Base-by-base conservation (phyloP, 2,329 filamentous ascomycete genomes). In the Fusarium kyushuense region DNA sequence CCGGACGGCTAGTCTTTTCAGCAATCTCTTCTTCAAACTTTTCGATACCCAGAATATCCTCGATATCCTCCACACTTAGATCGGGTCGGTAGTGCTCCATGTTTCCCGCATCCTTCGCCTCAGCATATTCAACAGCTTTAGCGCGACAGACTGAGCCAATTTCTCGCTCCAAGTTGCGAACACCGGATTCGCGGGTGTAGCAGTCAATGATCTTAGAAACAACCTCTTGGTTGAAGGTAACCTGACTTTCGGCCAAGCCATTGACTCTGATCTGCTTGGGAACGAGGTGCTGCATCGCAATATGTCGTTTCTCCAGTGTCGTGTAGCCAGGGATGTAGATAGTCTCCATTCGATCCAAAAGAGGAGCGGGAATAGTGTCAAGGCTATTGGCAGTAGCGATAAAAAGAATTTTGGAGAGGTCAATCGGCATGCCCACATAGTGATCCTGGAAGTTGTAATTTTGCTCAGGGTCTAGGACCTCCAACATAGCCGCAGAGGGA, bases 271-370 rank as follows among this genome's bases (percentile, higher is more conserved):
- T 90, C 78, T 99, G 96, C 82, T 98, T 99, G 14, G 96, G 96
- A 21, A 99, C 90, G n/a, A 99, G 84, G 79, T 99, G 96, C 72
- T 92, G 91, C 72, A 90, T 89, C 17, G 96, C 95, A 76, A 99
- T 99, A 78, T 97, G 93, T 58, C 93, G 89, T 83, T 99, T 99
- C 83, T 99, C 96, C 19, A 98, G 86, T 8, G 94, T 97, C 0
- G 96, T 99, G 82, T 99, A 99, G 70, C 96, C 96, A 3, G 94
- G 93, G 23, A 99, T 87, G 69, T 92, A 88, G 55, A 99, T 97
- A 9, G 91, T 97, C 81, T 99, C 96, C 95, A 99, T 97, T 61
- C 96, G 91, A 79, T 99, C 96, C 14, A 99, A 86, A 4, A 99
- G 84, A 19, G 96, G 94, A n/a, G 94, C 85, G 3, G 96, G 94